Percentiles rank a stretch among this genome's conserved stretches.
phyloP scores from a whole-genome alignment of 176 grass and related monocot genomes.

The barley (Hordeum vulgare) region DNA sequence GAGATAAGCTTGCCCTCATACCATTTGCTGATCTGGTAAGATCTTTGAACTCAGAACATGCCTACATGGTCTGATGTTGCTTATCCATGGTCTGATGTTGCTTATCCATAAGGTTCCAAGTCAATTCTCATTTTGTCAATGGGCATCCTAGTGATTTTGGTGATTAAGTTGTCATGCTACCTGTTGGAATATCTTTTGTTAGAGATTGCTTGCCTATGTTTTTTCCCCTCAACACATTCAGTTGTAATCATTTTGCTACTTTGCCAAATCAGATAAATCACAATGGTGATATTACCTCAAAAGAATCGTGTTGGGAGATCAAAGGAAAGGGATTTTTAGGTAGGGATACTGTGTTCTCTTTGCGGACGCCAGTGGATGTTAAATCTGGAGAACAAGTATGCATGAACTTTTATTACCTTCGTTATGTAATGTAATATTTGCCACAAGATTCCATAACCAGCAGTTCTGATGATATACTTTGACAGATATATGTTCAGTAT shows the following conservation, averaged over 20 bases:
- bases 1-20: constrained; percentile 89
- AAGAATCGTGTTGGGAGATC: constrained; percentile 83
- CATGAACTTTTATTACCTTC: background rate
- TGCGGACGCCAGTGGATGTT: constrained; percentile 52
- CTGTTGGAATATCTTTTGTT: background rate
- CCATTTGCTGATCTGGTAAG: constrained; percentile 90
- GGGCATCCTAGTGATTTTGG: background rate
- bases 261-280: constrained; percentile 78
- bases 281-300: constrained; percentile 40
- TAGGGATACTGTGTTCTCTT: constrained; percentile 64
- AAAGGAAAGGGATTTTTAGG: constrained; percentile 85
- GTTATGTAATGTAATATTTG: background rate
- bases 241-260: constrained; percentile 11
- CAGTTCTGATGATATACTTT: background rate
- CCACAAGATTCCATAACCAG: background rate
- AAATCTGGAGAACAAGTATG: constrained; percentile 81
- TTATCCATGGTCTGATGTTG: background rate
- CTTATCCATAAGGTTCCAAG: background rate
- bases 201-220: background rate
- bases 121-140: background rate
- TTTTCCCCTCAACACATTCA: background rate
- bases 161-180: background rate
- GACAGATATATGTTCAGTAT: constrained; percentile 85
- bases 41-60: background rate
- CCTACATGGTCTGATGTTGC: background rate